Conservation (phyloP, 495 filamentous ascomycete species). For the Penicillium samsonianum region DNA sequence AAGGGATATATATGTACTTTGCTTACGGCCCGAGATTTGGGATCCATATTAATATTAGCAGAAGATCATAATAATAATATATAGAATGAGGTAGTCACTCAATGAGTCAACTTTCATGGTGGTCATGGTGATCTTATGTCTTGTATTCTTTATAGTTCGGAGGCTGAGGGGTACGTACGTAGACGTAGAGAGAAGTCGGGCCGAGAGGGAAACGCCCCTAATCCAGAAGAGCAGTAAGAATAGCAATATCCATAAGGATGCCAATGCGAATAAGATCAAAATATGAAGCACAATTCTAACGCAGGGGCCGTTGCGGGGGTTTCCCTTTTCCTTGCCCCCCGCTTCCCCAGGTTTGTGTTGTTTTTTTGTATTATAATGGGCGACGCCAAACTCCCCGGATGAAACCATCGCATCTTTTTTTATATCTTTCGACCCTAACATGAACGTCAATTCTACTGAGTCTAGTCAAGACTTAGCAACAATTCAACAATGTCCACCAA, state of each 20-base stretch:
- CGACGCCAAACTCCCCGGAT: neutral
- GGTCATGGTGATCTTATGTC: neutral
- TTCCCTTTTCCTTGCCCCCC: conserved; percentile 10
- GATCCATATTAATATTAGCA: neutral
- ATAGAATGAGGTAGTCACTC: neutral
- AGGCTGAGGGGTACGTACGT: neutral
- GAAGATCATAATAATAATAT: neutral
- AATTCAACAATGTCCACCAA: conserved; percentile 27
- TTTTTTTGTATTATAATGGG: conserved; percentile 1
- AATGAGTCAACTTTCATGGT: neutral
- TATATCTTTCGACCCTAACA: conserved; percentile 5
- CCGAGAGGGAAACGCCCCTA: conserved; percentile 2
- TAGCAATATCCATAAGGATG: neutral
- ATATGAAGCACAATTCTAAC: neutral
- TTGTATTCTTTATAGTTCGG: neutral
- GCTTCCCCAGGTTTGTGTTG: conserved; percentile 24
- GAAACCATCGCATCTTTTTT: neutral
- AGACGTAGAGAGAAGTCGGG: neutral
- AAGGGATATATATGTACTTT: neutral
- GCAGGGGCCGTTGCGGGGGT: conserved; percentile 28
- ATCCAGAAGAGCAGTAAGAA: neutral
- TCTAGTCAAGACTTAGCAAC: neutral
- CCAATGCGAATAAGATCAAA: conserved; percentile 2
- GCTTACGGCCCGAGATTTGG: conserved; percentile 2
- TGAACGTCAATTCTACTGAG: conserved; percentile 3